Evolutionary conservation across 768 basidiomycete species (phyloP).

Genomic region (Russula dissimulans): DNA sequence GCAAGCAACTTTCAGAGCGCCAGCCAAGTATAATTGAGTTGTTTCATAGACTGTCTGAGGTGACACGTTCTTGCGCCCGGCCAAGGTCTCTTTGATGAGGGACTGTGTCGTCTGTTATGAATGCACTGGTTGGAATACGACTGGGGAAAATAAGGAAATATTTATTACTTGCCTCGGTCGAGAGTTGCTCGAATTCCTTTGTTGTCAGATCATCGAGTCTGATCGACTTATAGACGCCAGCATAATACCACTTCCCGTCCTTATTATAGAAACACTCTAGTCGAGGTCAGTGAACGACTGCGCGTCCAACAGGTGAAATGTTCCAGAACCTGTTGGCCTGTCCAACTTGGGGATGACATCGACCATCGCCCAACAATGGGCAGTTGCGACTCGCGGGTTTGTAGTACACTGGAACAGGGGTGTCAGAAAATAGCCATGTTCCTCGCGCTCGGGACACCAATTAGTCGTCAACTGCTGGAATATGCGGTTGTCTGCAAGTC

Average conservation of each 20-base stretch:
- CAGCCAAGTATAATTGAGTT: conserved; percentile 59
- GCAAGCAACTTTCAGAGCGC: conserved; percentile 66
- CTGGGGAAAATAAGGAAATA: neutral
- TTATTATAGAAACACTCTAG: conserved; percentile 76
- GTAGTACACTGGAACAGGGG: conserved; percentile 72
- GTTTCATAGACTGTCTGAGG: conserved; percentile 74
- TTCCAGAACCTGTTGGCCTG: conserved; percentile 48
- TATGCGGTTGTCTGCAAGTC: conserved; percentile 57
- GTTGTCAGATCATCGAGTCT: conserved; percentile 52
- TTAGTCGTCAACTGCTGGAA: conserved; percentile 58
- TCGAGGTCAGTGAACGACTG: neutral
- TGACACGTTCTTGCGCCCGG: conserved; percentile 62
- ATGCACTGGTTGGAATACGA: neutral
- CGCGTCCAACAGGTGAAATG: neutral
- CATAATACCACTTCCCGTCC: conserved; percentile 77
- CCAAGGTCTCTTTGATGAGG: conserved; percentile 63
- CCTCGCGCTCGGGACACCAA: conserved; percentile 78
- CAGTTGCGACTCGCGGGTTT: conserved; percentile 65
- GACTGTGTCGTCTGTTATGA: conserved; percentile 47
- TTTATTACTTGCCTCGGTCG: conserved; percentile 41
- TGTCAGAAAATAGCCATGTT: conserved; percentile 69
- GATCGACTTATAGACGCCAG: conserved; percentile 66
- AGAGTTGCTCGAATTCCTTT: conserved; percentile 62
- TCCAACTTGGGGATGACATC: conserved; percentile 52
- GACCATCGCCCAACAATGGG: conserved; percentile 63